These are phyloP conservation scores for Leptographium procerum DNA, from an alignment of 2,329 filamentous ascomycete species.

Conservation along the genomic window DNA sequence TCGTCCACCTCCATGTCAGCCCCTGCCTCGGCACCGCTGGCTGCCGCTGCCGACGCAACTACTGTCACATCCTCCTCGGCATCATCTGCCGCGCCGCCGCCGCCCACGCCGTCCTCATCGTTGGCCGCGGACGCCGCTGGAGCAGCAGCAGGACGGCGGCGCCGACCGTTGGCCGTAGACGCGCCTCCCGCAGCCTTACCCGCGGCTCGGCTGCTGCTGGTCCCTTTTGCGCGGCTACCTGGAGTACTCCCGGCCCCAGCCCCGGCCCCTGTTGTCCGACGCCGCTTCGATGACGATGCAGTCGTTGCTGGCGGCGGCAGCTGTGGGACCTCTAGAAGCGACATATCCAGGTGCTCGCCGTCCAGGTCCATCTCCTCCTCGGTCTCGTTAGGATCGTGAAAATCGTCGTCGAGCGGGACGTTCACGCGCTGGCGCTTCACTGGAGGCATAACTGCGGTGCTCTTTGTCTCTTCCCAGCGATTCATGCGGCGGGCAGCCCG, in stretches of 20 bases:
- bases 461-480: conserved; percentile 52
- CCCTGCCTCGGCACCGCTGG: conserved; percentile 23
- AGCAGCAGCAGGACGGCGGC: neutral
- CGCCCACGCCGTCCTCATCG: conserved; percentile 9
- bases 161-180: neutral
- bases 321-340: neutral
- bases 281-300: conserved; percentile 5
- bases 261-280: conserved; percentile 8
- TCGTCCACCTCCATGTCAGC: conserved; percentile 30
- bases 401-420: conserved; percentile 15
- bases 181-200: neutral
- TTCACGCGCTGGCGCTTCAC: conserved; percentile 27
- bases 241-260: neutral
- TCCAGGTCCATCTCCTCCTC: conserved; percentile 18
- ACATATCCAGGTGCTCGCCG: conserved; percentile 15
- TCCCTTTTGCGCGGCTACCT: neutral
- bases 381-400: conserved; percentile 20
- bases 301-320: neutral
- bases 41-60: conserved; percentile 10
- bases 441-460: conserved; percentile 31
- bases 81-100: neutral
- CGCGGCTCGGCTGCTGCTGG: neutral
- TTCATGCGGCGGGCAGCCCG: conserved; percentile 53
- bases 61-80: conserved; percentile 13
- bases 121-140: neutral